Evolutionary conservation across 371 early-diverging fungal genomes (phyloP).

Genomic region (Mucor racemosus): DNA sequence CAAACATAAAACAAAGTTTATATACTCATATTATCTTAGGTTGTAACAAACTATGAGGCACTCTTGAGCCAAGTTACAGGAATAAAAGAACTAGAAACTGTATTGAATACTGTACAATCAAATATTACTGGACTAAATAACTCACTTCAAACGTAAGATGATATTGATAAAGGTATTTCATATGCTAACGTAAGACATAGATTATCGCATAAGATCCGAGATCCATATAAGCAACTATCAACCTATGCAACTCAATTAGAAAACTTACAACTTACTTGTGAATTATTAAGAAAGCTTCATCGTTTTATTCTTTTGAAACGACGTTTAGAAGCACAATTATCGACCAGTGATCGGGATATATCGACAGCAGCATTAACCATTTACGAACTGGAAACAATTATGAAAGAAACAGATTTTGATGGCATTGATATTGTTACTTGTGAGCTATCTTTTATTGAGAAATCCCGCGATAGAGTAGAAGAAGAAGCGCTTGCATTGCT

Average conservation of each 20-base stretch:
- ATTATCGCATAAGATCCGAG: slow-evolving; percentile 61
- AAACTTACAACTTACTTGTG: slow-evolving; percentile 65
- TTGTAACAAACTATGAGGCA: slow-evolving; percentile 71
- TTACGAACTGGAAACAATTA: slow-evolving; percentile 59
- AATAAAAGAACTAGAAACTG: slow-evolving; percentile 65
- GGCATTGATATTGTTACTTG: slow-evolving; percentile 69
- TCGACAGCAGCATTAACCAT: slow-evolving; percentile 63
- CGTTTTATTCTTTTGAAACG: slow-evolving; percentile 67
- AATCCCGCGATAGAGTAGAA: slow-evolving; percentile 50
- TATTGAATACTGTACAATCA: slow-evolving; percentile 58
- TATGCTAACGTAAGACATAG: slow-evolving; percentile 28
- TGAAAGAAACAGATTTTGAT: slow-evolving; percentile 66
- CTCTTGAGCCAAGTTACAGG: slow-evolving; percentile 75
- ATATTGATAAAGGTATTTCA: not conserved
- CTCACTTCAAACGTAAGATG: slow-evolving; percentile 61
- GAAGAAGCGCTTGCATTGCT: slow-evolving; percentile 62
- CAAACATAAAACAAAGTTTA: too few relatives aligned
- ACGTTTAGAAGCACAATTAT: slow-evolving; percentile 66
- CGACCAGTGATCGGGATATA: slow-evolving; percentile 55
- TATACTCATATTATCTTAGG: slow-evolving; percentile 43
- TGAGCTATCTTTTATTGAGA: slow-evolving; percentile 54
- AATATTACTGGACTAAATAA: slow-evolving; percentile 60
- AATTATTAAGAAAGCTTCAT: slow-evolving; percentile 66
- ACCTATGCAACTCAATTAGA: slow-evolving; percentile 66
- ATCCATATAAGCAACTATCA: slow-evolving; percentile 66